Percentiles rank a stretch among this genome's conserved stretches.
These are phyloP conservation scores for Clarireedia monteithiana DNA, from an alignment of 2,329 filamentous ascomycete species.

Conservation along the genomic window DNA sequence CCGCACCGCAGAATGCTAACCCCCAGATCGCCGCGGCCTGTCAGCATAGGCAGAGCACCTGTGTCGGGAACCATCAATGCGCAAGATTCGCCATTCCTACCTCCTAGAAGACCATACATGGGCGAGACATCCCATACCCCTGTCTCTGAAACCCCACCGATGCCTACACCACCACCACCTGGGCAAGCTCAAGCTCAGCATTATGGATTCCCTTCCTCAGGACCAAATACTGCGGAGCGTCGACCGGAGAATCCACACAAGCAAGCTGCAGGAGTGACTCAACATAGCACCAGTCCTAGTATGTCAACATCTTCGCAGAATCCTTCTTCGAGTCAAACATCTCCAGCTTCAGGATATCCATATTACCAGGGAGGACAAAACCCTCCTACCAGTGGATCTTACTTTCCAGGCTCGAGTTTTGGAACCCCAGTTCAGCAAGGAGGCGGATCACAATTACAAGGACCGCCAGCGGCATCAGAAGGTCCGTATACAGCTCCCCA, in stretches of 20 bases:
- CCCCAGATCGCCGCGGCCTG: conserved; percentile 38
- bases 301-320: conserved; percentile 41
- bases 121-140: conserved; percentile 33
- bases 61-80: conserved; percentile 40
- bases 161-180: conserved; percentile 30
- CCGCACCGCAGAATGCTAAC: conserved; percentile 23
- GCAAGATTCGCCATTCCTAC: conserved; percentile 40
- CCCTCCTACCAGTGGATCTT: conserved; percentile 18
- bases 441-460: conserved; percentile 27
- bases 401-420: conserved; percentile 27
- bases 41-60: conserved; percentile 39
- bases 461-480: conserved; percentile 24
- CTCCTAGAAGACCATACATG: conserved; percentile 34
- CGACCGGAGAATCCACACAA: conserved; percentile 28
- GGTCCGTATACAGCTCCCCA: conserved; percentile 29
- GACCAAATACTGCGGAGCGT: conserved; percentile 30
- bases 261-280: conserved; percentile 34
- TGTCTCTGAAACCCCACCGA: conserved; percentile 35
- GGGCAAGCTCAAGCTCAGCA: conserved; percentile 19
- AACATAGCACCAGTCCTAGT: conserved; percentile 36
- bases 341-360: conserved; percentile 26
- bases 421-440: conserved; percentile 22
- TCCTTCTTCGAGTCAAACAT: conserved; percentile 33
- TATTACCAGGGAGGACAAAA: conserved; percentile 20
- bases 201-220: conserved; percentile 33